phyloP scores from a whole-genome alignment of 2,329 filamentous ascomycete genomes.

The Diaporthe humulicola region DNA sequence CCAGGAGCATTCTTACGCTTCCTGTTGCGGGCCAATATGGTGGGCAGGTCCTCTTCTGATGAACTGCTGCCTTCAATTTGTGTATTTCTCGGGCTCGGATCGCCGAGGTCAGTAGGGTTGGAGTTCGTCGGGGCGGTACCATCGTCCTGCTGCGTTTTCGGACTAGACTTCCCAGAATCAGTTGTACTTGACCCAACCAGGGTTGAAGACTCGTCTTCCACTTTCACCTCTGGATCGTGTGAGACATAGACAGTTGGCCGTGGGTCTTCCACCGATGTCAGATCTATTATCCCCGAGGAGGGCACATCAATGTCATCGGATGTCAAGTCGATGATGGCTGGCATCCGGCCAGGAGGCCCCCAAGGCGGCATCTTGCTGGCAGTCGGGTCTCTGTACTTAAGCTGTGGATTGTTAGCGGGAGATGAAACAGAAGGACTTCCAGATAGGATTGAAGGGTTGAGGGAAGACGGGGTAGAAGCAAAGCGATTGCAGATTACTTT shows the following conservation, averaged over 20 bases:
- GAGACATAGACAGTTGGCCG: not conserved
- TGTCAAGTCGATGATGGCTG: not conserved
- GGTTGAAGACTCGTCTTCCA: conserved; percentile 8
- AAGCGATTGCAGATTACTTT: not conserved
- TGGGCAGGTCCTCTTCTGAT: conserved; percentile 3
- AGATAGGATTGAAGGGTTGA: not conserved
- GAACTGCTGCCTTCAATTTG: not conserved
- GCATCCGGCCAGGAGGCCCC: not conserved
- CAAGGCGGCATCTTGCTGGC: not conserved
- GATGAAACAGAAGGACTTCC: not conserved
- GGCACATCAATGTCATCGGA: not conserved
- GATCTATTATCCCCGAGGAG: not conserved
- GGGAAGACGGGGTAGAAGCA: not conserved
- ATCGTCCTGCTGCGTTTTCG: not conserved
- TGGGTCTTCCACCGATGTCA: not conserved
- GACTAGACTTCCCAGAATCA: not conserved
- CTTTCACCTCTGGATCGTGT: not conserved
- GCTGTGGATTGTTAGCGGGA: not conserved
- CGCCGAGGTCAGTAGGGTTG: not conserved
- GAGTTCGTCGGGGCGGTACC: not conserved
- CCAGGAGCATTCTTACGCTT: conserved; percentile 2
- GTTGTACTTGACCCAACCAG: not conserved
- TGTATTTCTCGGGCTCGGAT: not conserved
- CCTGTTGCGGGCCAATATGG: conserved; percentile 3
- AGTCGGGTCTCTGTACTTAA: not conserved